phyloP scores from a whole-genome alignment of 768 basidiomycete genomes.

The Dentipellis sp. region DNA sequence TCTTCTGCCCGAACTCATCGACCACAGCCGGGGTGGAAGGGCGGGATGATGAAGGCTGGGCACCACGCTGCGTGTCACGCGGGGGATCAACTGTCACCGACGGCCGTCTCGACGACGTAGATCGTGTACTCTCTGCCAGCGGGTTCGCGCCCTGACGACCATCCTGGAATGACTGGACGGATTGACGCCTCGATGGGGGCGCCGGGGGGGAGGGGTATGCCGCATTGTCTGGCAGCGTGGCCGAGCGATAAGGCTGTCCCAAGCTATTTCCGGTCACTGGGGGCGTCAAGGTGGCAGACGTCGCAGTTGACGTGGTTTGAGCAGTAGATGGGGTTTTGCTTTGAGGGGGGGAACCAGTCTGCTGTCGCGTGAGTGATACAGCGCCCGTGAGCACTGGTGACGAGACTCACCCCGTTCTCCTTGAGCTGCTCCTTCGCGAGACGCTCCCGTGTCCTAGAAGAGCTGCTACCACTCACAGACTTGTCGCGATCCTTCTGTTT shows the following conservation, averaged over 20 bases:
- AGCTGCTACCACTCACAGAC: slow-evolving; percentile 36
- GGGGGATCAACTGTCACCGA: background rate
- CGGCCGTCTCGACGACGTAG: background rate
- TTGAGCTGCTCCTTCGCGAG: slow-evolving; percentile 21
- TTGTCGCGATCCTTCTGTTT: slow-evolving; percentile 57
- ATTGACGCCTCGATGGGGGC: background rate
- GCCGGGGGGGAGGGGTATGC: background rate
- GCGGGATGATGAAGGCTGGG: background rate
- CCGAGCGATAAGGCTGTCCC: background rate
- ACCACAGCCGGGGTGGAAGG: background rate
- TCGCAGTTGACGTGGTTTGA: background rate
- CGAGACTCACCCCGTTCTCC: slow-evolving; percentile 23
- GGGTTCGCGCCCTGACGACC: background rate
- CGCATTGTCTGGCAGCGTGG: background rate
- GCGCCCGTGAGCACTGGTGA: background rate
- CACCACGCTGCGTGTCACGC: too few species aligned
- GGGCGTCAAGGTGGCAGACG: background rate
- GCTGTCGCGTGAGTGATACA: background rate
- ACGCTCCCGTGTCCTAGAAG: slow-evolving; percentile 20
- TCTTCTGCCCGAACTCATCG: background rate
- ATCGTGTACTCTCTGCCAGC: background rate
- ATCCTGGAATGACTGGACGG: background rate
- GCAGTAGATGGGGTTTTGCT: background rate
- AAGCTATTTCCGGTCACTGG: background rate
- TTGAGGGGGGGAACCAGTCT: background rate